phyloP scores from a whole-genome alignment of 768 basidiomycete species.

The Tremella mesenterica region DNA sequence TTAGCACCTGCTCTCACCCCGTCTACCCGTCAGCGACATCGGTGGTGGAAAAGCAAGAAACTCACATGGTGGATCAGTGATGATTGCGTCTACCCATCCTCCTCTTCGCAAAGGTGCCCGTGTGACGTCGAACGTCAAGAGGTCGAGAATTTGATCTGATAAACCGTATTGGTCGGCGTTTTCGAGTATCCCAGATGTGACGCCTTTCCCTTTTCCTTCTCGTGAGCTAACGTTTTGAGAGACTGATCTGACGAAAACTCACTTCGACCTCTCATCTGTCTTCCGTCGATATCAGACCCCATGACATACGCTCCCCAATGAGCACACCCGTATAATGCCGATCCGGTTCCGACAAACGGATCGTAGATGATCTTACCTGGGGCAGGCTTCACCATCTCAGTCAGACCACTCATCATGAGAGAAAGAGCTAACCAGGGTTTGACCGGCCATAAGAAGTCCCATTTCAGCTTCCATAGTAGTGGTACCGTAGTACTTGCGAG shows the following conservation, averaged over 20 bases:
- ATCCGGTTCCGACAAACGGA: slow-evolving; percentile 85
- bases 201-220: slow-evolving; percentile 21
- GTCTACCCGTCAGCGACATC: slow-evolving; percentile 50
- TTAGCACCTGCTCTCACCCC: slow-evolving; percentile 64
- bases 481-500: slow-evolving; percentile 81
- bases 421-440: slow-evolving; percentile 60
- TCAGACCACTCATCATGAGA: not conserved
- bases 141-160: slow-evolving; percentile 63
- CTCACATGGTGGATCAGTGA: slow-evolving; percentile 91
- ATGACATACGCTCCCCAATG: slow-evolving; percentile 79
- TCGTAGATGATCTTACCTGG: slow-evolving; percentile 91
- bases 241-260: slow-evolving; percentile 4
- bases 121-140: slow-evolving; percentile 89
- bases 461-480: slow-evolving; percentile 98
- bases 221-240: not conserved
- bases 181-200: slow-evolving; percentile 60
- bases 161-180: slow-evolving; percentile 81
- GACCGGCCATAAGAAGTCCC: slow-evolving; percentile 91
- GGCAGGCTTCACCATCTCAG: slow-evolving; percentile 55
- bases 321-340: slow-evolving; percentile 56
- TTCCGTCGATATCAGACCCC: slow-evolving; percentile 93
- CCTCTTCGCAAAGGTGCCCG: slow-evolving; percentile 80
- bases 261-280: slow-evolving; percentile 95
- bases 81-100: slow-evolving; percentile 81
- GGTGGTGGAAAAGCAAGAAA: not conserved